Conservation (phyloP, 2,329 filamentous ascomycete genomes). For the Phaeosphaeriaceae sp. region DNA sequence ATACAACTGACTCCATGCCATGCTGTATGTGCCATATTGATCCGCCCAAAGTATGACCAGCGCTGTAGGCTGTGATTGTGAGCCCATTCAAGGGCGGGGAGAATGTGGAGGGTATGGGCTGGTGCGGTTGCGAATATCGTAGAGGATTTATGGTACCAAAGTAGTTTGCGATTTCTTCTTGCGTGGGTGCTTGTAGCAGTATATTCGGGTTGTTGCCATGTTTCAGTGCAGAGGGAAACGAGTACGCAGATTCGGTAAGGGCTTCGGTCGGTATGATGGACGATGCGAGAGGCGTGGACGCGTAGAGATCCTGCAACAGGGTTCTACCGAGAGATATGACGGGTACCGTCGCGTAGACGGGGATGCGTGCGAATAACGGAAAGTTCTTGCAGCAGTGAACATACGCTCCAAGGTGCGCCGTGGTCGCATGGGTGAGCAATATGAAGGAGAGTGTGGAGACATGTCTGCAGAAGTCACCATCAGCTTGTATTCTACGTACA, state of each 20-base stretch:
- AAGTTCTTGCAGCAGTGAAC: conserved; percentile 98
- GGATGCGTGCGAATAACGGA: conserved; percentile 87
- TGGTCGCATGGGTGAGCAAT: conserved; percentile 91
- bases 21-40: conserved; percentile 99
- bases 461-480: conserved; percentile 64
- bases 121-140: conserved; percentile 96
- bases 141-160: conserved; percentile 90
- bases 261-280: conserved; percentile 78
- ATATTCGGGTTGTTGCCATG: conserved; percentile 55
- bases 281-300: conserved; percentile 84
- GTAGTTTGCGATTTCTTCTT: conserved; percentile 89
- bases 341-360: conserved; percentile 91
- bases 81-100: conserved; percentile 89
- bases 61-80: conserved; percentile 95
- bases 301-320: conserved; percentile 88
- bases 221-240: conserved; percentile 60
- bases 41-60: conserved; percentile 92
- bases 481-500: conserved; percentile 26
- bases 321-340: conserved; percentile 93
- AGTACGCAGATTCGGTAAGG: conserved; percentile 69
- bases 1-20: conserved; percentile 94
- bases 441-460: conserved; percentile 91
- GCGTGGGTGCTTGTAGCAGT: conserved; percentile 73
- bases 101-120: conserved; percentile 84
- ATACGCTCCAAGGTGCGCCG: conserved; percentile 89